phyloP scores from a whole-genome alignment of 2,329 filamentous ascomycete genomes.

The Pseudocercospora macadamiae region DNA sequence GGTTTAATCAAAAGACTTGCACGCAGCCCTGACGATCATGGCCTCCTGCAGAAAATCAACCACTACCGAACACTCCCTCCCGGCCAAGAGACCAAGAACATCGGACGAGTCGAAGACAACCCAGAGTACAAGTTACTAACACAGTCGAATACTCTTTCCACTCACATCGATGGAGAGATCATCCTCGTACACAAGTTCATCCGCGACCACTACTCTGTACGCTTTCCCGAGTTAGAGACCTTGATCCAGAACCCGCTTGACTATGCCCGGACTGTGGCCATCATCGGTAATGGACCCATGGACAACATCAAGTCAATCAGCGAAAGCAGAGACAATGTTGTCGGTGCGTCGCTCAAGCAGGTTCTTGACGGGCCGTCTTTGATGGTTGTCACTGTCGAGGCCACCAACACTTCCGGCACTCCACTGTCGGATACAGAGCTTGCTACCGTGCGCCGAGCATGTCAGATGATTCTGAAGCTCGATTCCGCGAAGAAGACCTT shows the following conservation, averaged over 20 bases:
- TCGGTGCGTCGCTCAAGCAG: constrained; percentile 73
- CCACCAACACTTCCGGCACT: constrained; percentile 82
- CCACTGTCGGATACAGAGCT: constrained; percentile 77
- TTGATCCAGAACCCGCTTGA: constrained; percentile 90
- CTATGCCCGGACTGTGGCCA: constrained; percentile 92
- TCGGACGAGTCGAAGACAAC: constrained; percentile 88
- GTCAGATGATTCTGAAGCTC: constrained; percentile 84
- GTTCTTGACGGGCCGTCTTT: constrained; percentile 86
- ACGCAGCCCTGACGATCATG: constrained; percentile 69
- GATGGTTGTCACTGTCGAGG: constrained; percentile 96
- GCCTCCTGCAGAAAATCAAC: constrained; percentile 71
- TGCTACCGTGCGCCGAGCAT: constrained; percentile 72
- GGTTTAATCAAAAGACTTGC: constrained; percentile 74
- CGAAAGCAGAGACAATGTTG: constrained; percentile 74
- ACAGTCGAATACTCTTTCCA: constrained; percentile 85
- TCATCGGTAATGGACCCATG: constrained; percentile 89
- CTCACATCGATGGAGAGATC: constrained; percentile 90
- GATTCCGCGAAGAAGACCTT: constrained; percentile 84
- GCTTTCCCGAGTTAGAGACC: constrained; percentile 90
- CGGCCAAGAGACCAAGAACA: constrained; percentile 63
- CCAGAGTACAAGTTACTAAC: constrained; percentile 88
- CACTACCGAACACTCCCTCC: constrained; percentile 72
- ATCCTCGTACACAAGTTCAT: constrained; percentile 95
- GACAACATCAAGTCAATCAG: constrained; percentile 83
- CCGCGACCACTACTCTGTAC: constrained; percentile 89